Evolutionary conservation across 352 stramenopile genomes (phyloP).

Genomic region (Globisporangium abappressorium): DNA sequence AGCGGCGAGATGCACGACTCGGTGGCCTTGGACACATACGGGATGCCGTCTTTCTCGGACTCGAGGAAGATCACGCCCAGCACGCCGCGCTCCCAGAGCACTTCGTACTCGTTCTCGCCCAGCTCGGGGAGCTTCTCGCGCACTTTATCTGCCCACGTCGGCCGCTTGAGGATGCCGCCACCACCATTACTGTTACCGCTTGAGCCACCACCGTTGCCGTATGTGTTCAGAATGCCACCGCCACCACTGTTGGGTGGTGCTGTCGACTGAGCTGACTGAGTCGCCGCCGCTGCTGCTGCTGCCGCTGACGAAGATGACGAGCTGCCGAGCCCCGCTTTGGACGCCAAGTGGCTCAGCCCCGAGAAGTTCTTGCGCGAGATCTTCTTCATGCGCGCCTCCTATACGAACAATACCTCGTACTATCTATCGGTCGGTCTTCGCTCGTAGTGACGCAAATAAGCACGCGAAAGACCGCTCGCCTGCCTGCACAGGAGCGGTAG

Average conservation of each 20-base stretch:
- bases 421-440: not conserved
- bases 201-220: not conserved
- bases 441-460: not conserved
- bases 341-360: slow-evolving; percentile 35
- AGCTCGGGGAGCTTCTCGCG: slow-evolving; percentile 74
- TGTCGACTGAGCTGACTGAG: not conserved
- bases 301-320: slow-evolving; percentile 18
- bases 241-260: slow-evolving; percentile 16
- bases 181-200: slow-evolving; percentile 3
- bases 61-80: slow-evolving; percentile 87
- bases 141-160: slow-evolving; percentile 79
- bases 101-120: slow-evolving; percentile 81
- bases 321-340: slow-evolving; percentile 36
- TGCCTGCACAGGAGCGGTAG: too few species aligned
- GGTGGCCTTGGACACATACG: slow-evolving; percentile 84
- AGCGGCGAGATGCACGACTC: slow-evolving; percentile 81
- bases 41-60: slow-evolving; percentile 81
- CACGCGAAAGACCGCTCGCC: not conserved
- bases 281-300: slow-evolving; percentile 12
- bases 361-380: slow-evolving; percentile 69
- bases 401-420: not conserved
- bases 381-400: slow-evolving; percentile 49
- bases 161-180: slow-evolving; percentile 23
- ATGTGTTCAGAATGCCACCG: slow-evolving; percentile 2
- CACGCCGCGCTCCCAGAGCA: slow-evolving; percentile 84